phyloP scores from a whole-genome alignment of 495 filamentous ascomycete species.

The Lasiosphaeris hirsuta region DNA sequence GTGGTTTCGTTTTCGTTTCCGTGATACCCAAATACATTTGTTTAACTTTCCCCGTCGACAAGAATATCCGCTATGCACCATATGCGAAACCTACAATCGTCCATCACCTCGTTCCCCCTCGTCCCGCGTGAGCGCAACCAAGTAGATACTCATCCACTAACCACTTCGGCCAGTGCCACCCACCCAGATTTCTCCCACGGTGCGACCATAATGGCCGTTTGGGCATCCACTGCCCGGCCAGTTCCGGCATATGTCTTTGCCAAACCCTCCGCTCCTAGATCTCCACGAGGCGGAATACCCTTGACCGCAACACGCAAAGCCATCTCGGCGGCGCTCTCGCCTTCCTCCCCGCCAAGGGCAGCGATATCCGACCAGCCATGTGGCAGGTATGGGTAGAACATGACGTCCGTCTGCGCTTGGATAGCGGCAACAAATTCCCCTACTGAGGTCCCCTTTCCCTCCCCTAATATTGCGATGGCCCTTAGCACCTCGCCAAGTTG shows the following conservation, averaged over 20 bases:
- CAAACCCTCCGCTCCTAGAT: slow-evolving; percentile 64
- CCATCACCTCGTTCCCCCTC: no score
- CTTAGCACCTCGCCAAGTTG: slow-evolving; percentile 46
- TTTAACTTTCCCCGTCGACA: background rate
- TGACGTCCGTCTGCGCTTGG: slow-evolving; percentile 66
- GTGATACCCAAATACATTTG: slow-evolving; percentile 12
- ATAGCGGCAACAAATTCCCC: slow-evolving; percentile 10
- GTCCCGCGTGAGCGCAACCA: background rate
- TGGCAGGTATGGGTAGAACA: slow-evolving; percentile 71
- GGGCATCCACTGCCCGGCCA: slow-evolving; percentile 65
- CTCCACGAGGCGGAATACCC: slow-evolving; percentile 65
- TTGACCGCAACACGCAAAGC: slow-evolving; percentile 73
- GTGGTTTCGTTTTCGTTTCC: background rate
- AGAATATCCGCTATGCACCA: background rate
- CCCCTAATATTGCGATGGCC: slow-evolving; percentile 38
- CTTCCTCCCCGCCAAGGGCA: slow-evolving; percentile 40
- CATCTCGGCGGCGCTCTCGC: slow-evolving; percentile 67
- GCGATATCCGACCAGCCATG: slow-evolving; percentile 75
- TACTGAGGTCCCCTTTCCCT: slow-evolving; percentile 33
- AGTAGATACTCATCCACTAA: slow-evolving; percentile 11
- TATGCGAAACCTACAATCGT: background rate
- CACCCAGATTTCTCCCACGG: slow-evolving; percentile 73
- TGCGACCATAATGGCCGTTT: slow-evolving; percentile 73
- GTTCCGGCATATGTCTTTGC: slow-evolving; percentile 75
- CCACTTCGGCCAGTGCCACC: slow-evolving; percentile 40